These are phyloP conservation scores for Stenogyne calaminthoides DNA, from an alignment of 305 asterid genomes.

Conservation along the genomic window DNA sequence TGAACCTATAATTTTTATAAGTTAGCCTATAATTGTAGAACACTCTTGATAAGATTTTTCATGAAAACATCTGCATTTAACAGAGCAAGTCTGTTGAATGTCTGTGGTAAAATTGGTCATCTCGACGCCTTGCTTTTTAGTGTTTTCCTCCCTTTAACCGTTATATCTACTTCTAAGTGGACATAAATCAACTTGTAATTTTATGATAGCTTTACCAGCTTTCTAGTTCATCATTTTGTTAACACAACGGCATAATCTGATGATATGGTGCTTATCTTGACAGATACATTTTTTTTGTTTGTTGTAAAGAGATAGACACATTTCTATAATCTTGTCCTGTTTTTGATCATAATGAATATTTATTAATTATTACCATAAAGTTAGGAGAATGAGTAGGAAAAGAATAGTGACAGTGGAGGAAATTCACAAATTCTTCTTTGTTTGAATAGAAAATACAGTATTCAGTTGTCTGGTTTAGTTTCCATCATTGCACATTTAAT, in stretches of 20 bases:
- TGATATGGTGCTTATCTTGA: conserved; percentile 20
- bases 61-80: neutral
- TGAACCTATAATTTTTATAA: neutral
- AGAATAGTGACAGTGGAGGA: neutral
- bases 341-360: neutral
- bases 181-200: neutral
- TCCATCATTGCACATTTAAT: neutral
- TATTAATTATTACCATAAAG: neutral
- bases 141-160: neutral
- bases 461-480: conserved; percentile 4
- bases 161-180: conserved; percentile 1
- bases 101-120: neutral
- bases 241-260: conserved; percentile 4
- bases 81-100: conserved; percentile 10
- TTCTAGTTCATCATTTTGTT: neutral
- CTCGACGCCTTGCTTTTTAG: neutral
- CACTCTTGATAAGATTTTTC: neutral
- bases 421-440: conserved; percentile 1
- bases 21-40: conserved; percentile 13
- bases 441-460: neutral
- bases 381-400: conserved; percentile 5
- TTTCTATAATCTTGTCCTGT: conserved; percentile 5
- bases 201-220: neutral
- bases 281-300: neutral
- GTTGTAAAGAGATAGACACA: neutral